phyloP scores from a whole-genome alignment of 345 rosid species.

The Cardiospermum halicacabum region DNA sequence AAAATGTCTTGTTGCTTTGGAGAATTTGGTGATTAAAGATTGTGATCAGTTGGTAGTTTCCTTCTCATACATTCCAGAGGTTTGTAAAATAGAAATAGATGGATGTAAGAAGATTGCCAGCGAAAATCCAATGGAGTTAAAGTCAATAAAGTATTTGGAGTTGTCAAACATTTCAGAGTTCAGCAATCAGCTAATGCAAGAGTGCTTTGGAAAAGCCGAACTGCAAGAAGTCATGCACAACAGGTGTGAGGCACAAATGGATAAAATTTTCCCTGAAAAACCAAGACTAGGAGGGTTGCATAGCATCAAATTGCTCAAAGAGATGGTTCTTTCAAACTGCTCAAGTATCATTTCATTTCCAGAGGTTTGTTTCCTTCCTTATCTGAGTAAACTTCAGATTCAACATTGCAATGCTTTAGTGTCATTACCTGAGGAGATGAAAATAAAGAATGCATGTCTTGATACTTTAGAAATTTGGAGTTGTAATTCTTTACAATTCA shows the following conservation, averaged over 20 bases:
- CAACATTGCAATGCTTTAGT: not conserved
- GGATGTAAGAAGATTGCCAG: not conserved
- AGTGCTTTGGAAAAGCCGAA: not conserved
- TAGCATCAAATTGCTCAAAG: not conserved
- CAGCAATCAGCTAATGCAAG: not conserved
- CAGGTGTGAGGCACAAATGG: too few relatives aligned
- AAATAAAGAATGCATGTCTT: not conserved
- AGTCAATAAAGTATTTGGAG: not conserved
- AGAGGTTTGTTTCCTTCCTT: not conserved
- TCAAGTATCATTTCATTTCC: not conserved
- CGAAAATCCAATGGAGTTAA: not conserved
- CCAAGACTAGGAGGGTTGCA: not conserved
- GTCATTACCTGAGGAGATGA: not conserved
- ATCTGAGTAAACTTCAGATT: not conserved
- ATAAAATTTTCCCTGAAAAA: not conserved
- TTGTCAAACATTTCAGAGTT: not conserved
- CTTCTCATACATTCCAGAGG: not conserved
- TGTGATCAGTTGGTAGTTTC: not conserved
- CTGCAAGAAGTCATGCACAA: too few relatives aligned
- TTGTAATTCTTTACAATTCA: not conserved
- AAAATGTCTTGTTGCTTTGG: not conserved
- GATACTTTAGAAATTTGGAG: not conserved
- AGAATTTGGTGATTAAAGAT: not conserved
- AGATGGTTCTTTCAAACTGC: not conserved
- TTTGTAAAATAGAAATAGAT: not conserved